Evolutionary conservation across 2,329 filamentous ascomycete genomes (phyloP), one percentile per base, ranked within the genome.

Genomic region (Aspergillus sojae): DNA sequence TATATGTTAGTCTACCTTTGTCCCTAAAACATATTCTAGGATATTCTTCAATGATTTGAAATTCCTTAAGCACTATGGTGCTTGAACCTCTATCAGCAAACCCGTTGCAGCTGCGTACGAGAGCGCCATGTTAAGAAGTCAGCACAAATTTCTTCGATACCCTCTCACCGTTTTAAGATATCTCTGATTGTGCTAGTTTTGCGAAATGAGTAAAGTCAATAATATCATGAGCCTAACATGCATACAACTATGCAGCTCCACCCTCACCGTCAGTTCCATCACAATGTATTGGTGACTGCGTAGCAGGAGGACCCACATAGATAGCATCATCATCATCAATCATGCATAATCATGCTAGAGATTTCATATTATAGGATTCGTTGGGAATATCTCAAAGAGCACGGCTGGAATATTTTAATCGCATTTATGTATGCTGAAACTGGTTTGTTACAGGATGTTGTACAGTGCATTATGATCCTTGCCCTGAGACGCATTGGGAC

Each of bases 251-350:
- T 30, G 46, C 46, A 32, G 14, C 46, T 50, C 46, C 46, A 50
- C 19, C 5, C 19, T 58, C 56, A 48, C 56, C 41, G 56, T 58
- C 56, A 58, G 16, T 58, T 48, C 56, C 6, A 39, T n/a, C 36
- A 26, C 19, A 46, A 34, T 58, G 60, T 50, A 54, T 58, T 54
- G 28, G 48, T 52, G 19, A 32, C 26, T 30, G 12, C 26, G 26
- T 50, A 50, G 23, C 26, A 10, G 32, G 10, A 26, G 26, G 30
- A 32, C 26, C 48, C n/a, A 32, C 28, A 52, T 52, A 11, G 11
- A 16, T n/a, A 32, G 23, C 26, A 30, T 52, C 48, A n/a, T 52
- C 48, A n/a, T 52, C 48, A 52, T 52, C 21, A 23, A 21, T 52
- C 12, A 52, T 52, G 26, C 16, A 32, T 32, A 5, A n/a, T 16